Base-by-base conservation (phyloP, 495 filamentous ascomycete genomes). In the Cudoniella acicularis region DNA sequence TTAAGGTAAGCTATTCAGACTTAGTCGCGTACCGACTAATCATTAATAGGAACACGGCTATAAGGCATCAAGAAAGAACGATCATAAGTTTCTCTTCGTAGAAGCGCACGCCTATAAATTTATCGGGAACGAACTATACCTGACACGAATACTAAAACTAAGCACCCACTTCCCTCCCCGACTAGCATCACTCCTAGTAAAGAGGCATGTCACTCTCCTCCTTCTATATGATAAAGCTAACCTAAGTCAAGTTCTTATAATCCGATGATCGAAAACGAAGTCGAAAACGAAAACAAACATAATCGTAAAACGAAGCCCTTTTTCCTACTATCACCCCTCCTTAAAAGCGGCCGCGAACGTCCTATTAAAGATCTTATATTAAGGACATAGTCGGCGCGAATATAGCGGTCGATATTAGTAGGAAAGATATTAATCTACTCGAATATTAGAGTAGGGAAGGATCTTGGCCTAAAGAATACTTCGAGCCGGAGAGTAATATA, bases 151-250 rank as follows among this genome's bases (percentile, higher is more conserved):
- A 61, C 42, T 43, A 51, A 45, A 45, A 52, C 52, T n/a, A 56
- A 56, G 52, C 36, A 48, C 20, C 49, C 49, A 56, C 52, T 56
- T 56, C 56, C 56, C 47, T 23, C 51, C 59, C 51, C 45, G 22
- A 59, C 25, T 42, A 63, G n/a, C n/a, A n/a, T 54, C 22, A 59
- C 60, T 58, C 61, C 25, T 40, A 22, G 54, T 51, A n/a, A n/a
- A n/a, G n/a, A n/a, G n/a, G n/a, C n/a, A n/a, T n/a, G n/a, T n/a
- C n/a, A n/a, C n/a, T n/a, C 59, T 57, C 41, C 52, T 59, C 50
- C 61, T 62, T 24, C 54, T 61, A 62, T 60, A 46, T 52, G 57
- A 56, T 52, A 62, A 62, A 60, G 60, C 65, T 69, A 63, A 66
- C 46, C 63, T 53, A 50, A 65, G 48, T 55, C 54, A 54, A 64